phyloP scores from a whole-genome alignment of 2,329 filamentous ascomycete species.

The Emergomyces pasteurianus region DNA sequence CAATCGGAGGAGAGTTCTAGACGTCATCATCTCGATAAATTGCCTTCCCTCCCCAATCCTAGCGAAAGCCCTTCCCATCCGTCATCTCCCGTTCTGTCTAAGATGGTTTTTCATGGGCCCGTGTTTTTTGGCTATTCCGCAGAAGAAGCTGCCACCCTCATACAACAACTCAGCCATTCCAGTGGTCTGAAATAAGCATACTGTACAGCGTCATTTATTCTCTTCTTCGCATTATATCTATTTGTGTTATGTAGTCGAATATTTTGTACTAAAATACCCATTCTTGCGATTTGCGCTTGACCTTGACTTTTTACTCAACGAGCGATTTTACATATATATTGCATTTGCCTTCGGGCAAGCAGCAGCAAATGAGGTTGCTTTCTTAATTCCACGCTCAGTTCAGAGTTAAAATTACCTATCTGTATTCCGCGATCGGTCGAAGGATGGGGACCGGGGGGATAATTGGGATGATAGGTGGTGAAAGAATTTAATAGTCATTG shows the following conservation, averaged over 20 bases:
- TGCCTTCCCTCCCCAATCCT: not conserved
- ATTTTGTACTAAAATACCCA: not conserved
- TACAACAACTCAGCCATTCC: constrained; percentile 43
- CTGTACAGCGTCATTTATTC: not conserved
- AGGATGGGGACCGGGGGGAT: no score
- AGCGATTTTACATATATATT: not conserved
- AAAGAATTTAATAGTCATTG: no score
- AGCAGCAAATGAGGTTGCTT: no score
- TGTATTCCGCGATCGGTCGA: no score
- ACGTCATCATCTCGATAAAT: not conserved
- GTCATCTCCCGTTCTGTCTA: constrained; percentile 5
- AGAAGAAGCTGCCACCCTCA: constrained; percentile 65
- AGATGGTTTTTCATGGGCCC: constrained; percentile 78
- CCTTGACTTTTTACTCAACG: not conserved
- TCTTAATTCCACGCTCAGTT: no score
- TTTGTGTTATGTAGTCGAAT: not conserved
- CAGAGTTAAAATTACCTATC: no score
- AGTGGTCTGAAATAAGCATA: not conserved
- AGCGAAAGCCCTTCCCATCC: not conserved
- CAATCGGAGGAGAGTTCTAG: not conserved
- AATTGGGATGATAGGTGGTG: no score
- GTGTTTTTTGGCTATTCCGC: constrained; percentile 87
- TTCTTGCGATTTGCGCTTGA: not conserved
- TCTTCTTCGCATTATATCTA: constrained; percentile 19
- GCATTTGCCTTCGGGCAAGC: no score